phyloP scores from a whole-genome alignment of 371 early-diverging fungal genomes.

The Mucor lusitanicus region DNA sequence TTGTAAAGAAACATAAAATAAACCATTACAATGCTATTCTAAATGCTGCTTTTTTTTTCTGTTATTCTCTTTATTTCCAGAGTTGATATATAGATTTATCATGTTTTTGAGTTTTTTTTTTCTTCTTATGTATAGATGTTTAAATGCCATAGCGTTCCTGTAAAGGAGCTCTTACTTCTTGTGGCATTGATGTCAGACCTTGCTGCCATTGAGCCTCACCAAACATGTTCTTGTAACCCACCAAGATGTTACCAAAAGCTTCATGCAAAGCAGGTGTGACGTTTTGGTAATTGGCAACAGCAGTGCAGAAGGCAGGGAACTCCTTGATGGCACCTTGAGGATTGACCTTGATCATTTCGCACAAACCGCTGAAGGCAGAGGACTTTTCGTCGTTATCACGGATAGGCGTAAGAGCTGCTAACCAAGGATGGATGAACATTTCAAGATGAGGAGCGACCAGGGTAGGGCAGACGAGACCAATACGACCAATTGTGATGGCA shows the following conservation, averaged over 20 bases:
- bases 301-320: conserved; percentile 71
- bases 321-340: conserved; percentile 80
- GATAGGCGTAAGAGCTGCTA: conserved; percentile 66
- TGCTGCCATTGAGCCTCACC: conserved; percentile 69
- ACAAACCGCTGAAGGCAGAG: conserved; percentile 90
- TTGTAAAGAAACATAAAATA: conserved; percentile 12
- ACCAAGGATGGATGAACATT: conserved; percentile 77
- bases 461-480: conserved; percentile 84
- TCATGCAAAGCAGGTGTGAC: conserved; percentile 65
- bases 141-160: conserved; percentile 67
- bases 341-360: conserved; percentile 84
- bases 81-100: not conserved
- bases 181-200: conserved; percentile 58
- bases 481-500: conserved; percentile 92
- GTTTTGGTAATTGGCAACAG: conserved; percentile 69
- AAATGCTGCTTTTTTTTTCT: not conserved
- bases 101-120: not conserved
- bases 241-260: conserved; percentile 70
- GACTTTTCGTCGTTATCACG: conserved; percentile 93
- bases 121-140: conserved; percentile 6
- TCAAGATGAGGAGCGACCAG: conserved; percentile 79
- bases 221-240: conserved; percentile 74
- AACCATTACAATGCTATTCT: not conserved
- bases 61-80: not conserved
- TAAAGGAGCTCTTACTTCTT: conserved; percentile 57